Percentiles rank a stretch among this genome's conserved stretches.
Conservation (phyloP, 2,329 filamentous ascomycete genomes). For the Atkinsonella texensis region DNA sequence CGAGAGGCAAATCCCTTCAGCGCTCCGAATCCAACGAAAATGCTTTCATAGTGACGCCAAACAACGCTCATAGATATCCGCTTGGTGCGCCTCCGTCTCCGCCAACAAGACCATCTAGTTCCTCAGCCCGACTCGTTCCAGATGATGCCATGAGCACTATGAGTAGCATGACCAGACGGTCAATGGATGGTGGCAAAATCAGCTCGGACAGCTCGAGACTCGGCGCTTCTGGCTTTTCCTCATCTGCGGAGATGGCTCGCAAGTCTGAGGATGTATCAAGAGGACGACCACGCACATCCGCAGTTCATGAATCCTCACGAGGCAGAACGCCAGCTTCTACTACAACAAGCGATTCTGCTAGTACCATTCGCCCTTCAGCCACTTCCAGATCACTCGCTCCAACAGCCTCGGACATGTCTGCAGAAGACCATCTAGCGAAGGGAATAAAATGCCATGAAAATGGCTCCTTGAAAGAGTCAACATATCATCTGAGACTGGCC, state of each 20-base stretch:
- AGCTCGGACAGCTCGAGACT: constrained; percentile 32
- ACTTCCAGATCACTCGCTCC: constrained; percentile 36
- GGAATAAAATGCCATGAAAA: constrained; percentile 84
- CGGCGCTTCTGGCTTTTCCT: constrained; percentile 27
- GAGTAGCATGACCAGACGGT: constrained; percentile 29
- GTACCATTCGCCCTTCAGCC: constrained; percentile 31
- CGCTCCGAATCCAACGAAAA: constrained; percentile 50
- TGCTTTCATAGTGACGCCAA: constrained; percentile 27
- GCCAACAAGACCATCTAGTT: constrained; percentile 47
- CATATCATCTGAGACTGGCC: constrained; percentile 86
- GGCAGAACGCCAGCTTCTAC: constrained; percentile 35
- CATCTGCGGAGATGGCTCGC: constrained; percentile 31
- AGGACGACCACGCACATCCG: constrained; percentile 30
- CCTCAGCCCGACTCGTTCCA: constrained; percentile 27
- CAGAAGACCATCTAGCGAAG: constrained; percentile 82
- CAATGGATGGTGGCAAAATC: constrained; percentile 37
- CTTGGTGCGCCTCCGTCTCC: constrained; percentile 46
- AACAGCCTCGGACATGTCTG: constrained; percentile 56
- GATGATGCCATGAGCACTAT: constrained; percentile 24
- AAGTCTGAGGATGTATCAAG: constrained; percentile 37
- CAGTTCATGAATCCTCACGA: constrained; percentile 26
- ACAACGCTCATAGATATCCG: constrained; percentile 30
- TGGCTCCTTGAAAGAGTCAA: constrained; percentile 82
- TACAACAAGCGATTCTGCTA: constrained; percentile 41
- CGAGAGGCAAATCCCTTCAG: constrained; percentile 69